Conservation (phyloP, 1,139 yeast species). For the Pichia sp. region DNA sequence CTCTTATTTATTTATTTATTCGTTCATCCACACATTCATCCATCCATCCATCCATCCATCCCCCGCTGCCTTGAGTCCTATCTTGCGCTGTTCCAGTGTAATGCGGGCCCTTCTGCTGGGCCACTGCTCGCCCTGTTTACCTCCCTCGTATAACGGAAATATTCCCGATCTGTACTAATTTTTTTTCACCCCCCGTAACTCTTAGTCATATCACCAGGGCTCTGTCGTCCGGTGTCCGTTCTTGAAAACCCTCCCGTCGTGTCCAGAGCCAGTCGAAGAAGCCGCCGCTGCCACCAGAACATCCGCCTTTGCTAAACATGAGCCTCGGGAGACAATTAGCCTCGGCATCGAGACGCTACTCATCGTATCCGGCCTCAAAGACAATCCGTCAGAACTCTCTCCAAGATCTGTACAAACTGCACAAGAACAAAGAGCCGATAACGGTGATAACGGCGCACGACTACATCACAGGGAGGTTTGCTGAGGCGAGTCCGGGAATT, state of each 20-base stretch:
- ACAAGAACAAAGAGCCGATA: slow-evolving; percentile 43
- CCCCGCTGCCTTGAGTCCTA: no score
- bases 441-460: slow-evolving; percentile 86
- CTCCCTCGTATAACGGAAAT: no score
- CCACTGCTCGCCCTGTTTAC: no score
- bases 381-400: slow-evolving; percentile 33
- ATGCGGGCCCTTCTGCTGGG: no score
- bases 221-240: no score
- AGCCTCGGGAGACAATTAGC: not conserved
- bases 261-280: not conserved
- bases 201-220: no score
- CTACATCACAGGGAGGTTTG: slow-evolving; percentile 68
- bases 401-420: slow-evolving; percentile 41
- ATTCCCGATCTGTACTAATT: no score
- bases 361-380: slow-evolving; percentile 6
- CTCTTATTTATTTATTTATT: slow-evolving; percentile 2
- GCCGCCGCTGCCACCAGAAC: not conserved
- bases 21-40: not conserved
- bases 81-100: no score
- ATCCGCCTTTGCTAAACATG: not conserved
- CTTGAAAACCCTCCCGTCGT: no score
- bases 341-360: slow-evolving; percentile 4
- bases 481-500: slow-evolving; percentile 55
- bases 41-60: not conserved
- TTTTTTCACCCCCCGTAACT: no score